These are phyloP conservation scores for Collariella sp. DNA, from an alignment of 495 filamentous ascomycete species.

Conservation along the genomic window DNA sequence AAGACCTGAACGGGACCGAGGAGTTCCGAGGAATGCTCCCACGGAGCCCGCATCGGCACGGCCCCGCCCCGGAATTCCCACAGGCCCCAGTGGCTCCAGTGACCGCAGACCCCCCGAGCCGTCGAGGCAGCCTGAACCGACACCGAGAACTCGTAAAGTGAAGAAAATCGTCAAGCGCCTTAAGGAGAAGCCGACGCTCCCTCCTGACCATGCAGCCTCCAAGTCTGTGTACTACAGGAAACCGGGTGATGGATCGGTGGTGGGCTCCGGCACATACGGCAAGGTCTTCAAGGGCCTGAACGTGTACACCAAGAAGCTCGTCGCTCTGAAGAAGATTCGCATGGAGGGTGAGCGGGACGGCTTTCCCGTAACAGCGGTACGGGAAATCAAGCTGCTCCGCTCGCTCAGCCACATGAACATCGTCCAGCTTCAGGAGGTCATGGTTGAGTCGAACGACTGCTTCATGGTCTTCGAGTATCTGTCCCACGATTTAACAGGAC, in stretches of 20 bases:
- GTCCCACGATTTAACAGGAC: conserved; percentile 67
- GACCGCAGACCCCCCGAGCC: conserved; percentile 39
- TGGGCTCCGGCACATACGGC: conserved; percentile 88
- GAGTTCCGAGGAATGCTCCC: conserved; percentile 40
- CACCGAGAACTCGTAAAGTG: conserved; percentile 48
- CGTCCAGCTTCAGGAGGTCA: conserved; percentile 83
- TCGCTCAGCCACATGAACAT: conserved; percentile 88
- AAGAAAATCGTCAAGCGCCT: conserved; percentile 60
- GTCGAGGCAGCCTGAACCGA: conserved; percentile 23
- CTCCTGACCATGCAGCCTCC: conserved; percentile 60
- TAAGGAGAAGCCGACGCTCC: conserved; percentile 62
- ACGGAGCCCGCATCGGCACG: conserved; percentile 45
- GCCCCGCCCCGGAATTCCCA: conserved; percentile 36
- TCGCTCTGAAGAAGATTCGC: conserved; percentile 80
- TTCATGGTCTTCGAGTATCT: conserved; percentile 99
- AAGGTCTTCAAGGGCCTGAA: conserved; percentile 99
- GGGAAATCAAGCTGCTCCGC: conserved; percentile 93
- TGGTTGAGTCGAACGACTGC: conserved; percentile 97
- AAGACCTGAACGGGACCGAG: conserved; percentile 38
- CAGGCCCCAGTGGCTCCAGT: conserved; percentile 21
- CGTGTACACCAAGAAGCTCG: conserved; percentile 82
- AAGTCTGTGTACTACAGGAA: conserved; percentile 88
- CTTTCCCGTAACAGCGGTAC: conserved; percentile 91
- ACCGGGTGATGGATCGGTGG: conserved; percentile 87
- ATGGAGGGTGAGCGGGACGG: conserved; percentile 97